Conservation (phyloP, 2,329 filamentous ascomycete species). For the Xylariaceae sp. region DNA sequence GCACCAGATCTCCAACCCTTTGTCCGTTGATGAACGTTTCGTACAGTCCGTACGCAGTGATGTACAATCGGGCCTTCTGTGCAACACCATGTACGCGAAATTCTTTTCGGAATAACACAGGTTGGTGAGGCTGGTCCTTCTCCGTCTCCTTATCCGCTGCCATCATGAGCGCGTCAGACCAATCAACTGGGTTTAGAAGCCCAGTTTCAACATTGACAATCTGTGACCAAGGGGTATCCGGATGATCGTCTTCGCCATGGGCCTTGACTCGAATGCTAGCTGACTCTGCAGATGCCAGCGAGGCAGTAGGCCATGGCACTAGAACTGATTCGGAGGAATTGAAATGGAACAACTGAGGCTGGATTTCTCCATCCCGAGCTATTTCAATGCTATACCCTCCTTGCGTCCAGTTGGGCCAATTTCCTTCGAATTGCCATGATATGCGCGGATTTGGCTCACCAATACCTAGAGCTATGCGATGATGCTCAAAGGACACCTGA, state of each 20-base stretch:
- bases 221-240: constrained; percentile 38
- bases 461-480: constrained; percentile 46
- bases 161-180: constrained; percentile 38
- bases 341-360: constrained; percentile 28
- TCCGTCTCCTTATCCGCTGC: constrained; percentile 36
- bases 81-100: constrained; percentile 34
- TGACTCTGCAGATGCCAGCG: constrained; percentile 37
- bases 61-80: constrained; percentile 47
- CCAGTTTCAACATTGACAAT: constrained; percentile 41
- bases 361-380: constrained; percentile 17
- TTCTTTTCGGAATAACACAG: constrained; percentile 38
- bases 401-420: constrained; percentile 46
- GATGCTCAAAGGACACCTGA: constrained; percentile 46
- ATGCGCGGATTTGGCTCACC: constrained; percentile 47
- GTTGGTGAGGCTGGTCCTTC: constrained; percentile 33
- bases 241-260: constrained; percentile 30
- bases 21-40: constrained; percentile 51
- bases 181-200: constrained; percentile 34
- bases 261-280: constrained; percentile 41
- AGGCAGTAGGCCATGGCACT: constrained; percentile 47
- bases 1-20: constrained; percentile 42
- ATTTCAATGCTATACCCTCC: constrained; percentile 49
- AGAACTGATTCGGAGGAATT: constrained; percentile 44
- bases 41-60: constrained; percentile 50
- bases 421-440: constrained; percentile 49